Evolutionary conservation across 192 early-diverging fungal species (phyloP).

Genomic region (Backusella tarrabulga): DNA sequence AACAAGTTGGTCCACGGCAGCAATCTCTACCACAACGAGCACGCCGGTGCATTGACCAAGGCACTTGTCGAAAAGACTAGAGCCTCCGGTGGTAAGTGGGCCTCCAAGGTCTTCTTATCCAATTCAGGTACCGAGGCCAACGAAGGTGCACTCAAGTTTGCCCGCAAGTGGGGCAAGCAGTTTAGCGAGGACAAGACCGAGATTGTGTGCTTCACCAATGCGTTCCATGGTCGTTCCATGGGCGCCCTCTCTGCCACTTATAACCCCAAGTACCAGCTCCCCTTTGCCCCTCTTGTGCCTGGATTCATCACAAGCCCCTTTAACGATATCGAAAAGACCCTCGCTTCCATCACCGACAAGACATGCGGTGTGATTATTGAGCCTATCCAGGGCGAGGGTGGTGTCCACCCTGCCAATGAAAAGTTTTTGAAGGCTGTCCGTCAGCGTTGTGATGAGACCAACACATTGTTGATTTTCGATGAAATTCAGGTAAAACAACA

Average conservation of each 20-base stretch:
- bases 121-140: conserved; percentile 99
- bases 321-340: conserved; percentile 69
- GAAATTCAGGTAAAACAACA: conserved; percentile 77
- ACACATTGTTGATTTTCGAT: conserved; percentile 92
- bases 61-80: conserved; percentile 63
- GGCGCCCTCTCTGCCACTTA: conserved; percentile 95
- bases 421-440: conserved; percentile 82
- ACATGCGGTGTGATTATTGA: conserved; percentile 94
- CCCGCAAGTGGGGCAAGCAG: conserved; percentile 79
- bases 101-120: conserved; percentile 84
- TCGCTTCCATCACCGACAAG: conserved; percentile 66
- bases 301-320: conserved; percentile 71
- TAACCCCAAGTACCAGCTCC: conserved; percentile 91
- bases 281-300: conserved; percentile 89
- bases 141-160: conserved; percentile 97
- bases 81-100: conserved; percentile 44
- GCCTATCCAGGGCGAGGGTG: conserved; percentile 97
- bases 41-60: conserved; percentile 80
- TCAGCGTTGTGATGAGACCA: conserved; percentile 77
- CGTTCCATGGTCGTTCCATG: conserved; percentile 96
- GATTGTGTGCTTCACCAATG: conserved; percentile 86
- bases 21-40: conserved; percentile 92
- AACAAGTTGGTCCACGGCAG: conserved; percentile 80
- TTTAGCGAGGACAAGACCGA: conserved; percentile 60
- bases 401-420: conserved; percentile 68